Evolutionary conservation across 495 filamentous ascomycete genomes (phyloP).

Genomic region (Podospora tetraspora): DNA sequence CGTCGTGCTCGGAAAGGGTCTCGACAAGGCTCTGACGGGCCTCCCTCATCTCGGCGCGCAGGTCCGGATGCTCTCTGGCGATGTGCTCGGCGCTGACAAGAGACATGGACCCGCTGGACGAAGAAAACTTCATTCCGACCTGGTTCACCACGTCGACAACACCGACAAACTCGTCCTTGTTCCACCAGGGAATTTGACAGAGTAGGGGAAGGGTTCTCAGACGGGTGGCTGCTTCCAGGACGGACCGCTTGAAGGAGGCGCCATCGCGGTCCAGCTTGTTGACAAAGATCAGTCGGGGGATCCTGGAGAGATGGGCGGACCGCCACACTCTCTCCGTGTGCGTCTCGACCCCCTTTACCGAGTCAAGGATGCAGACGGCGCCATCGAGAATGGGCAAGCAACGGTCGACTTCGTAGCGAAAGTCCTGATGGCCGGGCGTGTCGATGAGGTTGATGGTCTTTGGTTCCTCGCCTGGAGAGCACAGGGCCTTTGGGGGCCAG

Average conservation of each 20-base stretch:
- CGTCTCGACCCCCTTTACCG: slow-evolving; percentile 94
- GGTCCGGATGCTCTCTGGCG: slow-evolving; percentile 30
- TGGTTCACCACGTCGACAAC: slow-evolving; percentile 73
- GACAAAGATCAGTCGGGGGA: slow-evolving; percentile 82
- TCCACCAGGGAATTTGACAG: slow-evolving; percentile 94
- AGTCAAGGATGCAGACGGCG: slow-evolving; percentile 91
- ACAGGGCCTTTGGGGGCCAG: slow-evolving; percentile 53
- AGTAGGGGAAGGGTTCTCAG: slow-evolving; percentile 82
- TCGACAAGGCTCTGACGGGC: slow-evolving; percentile 80
- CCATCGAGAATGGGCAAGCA: slow-evolving; percentile 92
- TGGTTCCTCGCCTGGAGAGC: slow-evolving; percentile 35
- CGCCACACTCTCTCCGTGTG: slow-evolving; percentile 97
- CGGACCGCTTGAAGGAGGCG: slow-evolving; percentile 79
- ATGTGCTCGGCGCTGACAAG: slow-evolving; percentile 50
- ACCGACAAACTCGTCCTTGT: slow-evolving; percentile 68
- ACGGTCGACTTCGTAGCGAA: slow-evolving; percentile 94
- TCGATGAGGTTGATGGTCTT: slow-evolving; percentile 86
- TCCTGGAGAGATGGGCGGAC: slow-evolving; percentile 77
- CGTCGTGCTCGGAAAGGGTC: slow-evolving; percentile 79
- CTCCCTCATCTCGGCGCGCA: slow-evolving; percentile 65
- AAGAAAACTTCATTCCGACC: slow-evolving; percentile 46
- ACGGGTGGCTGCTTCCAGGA: slow-evolving; percentile 75
- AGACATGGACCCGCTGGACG: slow-evolving; percentile 39
- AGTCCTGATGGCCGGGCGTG: slow-evolving; percentile 96
- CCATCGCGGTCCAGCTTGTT: slow-evolving; percentile 97